Evolutionary conservation across 116 monocot species (phyloP), one percentile per base, ranked within the genome.

Genomic region (Posidonia oceanica): DNA sequence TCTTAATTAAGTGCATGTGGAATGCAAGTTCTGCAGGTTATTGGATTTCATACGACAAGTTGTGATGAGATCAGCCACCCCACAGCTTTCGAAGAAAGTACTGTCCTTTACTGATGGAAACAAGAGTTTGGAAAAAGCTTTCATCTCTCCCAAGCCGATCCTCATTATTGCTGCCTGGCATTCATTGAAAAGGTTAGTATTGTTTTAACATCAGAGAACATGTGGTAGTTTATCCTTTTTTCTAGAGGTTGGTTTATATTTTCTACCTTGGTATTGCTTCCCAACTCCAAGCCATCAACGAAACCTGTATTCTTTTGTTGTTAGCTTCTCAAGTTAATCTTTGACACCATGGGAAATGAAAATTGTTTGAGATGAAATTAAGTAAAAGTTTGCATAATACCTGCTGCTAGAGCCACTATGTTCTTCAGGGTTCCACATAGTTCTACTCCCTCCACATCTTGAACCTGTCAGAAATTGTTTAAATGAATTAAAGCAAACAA

Each of bases 11-110:
- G 58, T 60, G 7, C n/a, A 22, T 60, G 37, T 10, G n/a, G 41
- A 41, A 42, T 59, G 59, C 14, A 64, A 52, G 21, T 52, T 11
- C 12, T 67, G 61, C 21, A 59, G 67, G 52, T 65, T 65, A 40
- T 15, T 39, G 52, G 54, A 52, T 18, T 72, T 23, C 87, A 44
- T 88, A 94, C 90, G 70, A 75, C 94, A 94, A 54, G 90, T 87
- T 18, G 94, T 85, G 64, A 94, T 90, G 6, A 94, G 78, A 78
- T 94, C 94, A 36, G 88, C 94, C 20, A 94, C 85, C 37, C 94
- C 90, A 60, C 94, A 94, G 69, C 94, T 94, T 81, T 94, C 94
- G 52, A 94, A 94, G 78, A 94, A 94, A 44, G 90, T 94, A 70
- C 37, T 85, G 61, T 94, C 94, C 71, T 73, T 87, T 44, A 94